A percentile compares a stretch with the other conserved stretches of the same genome.
Evolutionary conservation across 306 rosid genomes (phyloP).

Genomic region (Oxytropis ochrocephala): DNA sequence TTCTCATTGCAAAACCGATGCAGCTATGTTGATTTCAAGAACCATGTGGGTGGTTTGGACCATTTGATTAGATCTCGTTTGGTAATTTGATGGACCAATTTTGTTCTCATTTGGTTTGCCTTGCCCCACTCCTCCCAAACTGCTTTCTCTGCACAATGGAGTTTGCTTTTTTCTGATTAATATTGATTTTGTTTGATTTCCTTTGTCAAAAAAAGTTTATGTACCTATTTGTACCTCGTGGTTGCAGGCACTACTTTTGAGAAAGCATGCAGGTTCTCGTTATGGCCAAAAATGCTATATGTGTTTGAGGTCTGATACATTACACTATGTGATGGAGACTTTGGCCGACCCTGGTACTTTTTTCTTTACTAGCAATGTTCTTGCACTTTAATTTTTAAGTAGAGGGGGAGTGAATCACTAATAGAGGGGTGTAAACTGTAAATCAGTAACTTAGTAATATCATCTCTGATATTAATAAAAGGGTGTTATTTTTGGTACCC

Average conservation of each 20-base stretch:
- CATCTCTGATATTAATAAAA: no score
- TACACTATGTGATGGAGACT: conserved; percentile 51
- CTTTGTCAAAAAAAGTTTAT: neutral
- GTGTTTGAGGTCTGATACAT: conserved; percentile 55
- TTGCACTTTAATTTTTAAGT: neutral
- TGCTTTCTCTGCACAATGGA: neutral
- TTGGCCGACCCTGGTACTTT: conserved; percentile 49
- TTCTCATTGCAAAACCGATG: no score
- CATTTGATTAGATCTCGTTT: no score
- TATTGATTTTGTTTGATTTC: neutral
- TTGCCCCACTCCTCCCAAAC: no score
- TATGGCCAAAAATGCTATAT: conserved; percentile 34
- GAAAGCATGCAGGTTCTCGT: conserved; percentile 31
- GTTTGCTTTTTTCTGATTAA: neutral
- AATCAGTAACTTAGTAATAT: no score
- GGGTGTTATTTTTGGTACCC: no score
- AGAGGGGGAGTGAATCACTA: no score
- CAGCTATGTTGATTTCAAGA: no score
- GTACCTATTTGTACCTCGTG: neutral
- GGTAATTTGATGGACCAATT: no score
- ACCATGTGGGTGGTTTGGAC: no score
- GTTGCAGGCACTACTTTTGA: conserved; percentile 46
- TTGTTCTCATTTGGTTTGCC: no score
- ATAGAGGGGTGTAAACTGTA: no score
- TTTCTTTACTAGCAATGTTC: neutral